Evolutionary conservation across 2,329 filamentous ascomycete species (phyloP), one percentile per base, ranked within the genome.

Genomic region (Claviceps fusiformis): DNA sequence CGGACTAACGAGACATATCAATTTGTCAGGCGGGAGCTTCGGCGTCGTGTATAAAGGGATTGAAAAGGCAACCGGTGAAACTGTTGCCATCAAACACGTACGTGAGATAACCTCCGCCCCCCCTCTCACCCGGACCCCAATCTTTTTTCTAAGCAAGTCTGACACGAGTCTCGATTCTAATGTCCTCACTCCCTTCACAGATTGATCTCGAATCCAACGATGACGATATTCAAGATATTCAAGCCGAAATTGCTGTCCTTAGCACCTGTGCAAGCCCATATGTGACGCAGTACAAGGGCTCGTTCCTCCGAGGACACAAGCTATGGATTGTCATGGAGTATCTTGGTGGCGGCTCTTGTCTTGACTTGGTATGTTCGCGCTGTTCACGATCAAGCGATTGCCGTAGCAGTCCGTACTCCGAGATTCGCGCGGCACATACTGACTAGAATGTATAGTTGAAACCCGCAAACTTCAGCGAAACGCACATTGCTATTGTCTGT

Each of bases 281-380:
- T 70, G 90, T 98, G 62, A 97, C 93, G 17, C 88, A 95, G 68
- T 98, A 98, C 77, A 95, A 91, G 69, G 87, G 89, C 27, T 96
- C 91, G 67, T 98, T 97, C 69, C 80, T 97, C n/a, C 83, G 89
- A 62, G 93, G 93, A 31, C 87, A 91, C 68, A 98, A 97, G 73
- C 75, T 98, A 75, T 98, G 93, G 93, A 98, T 98, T 66, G 89
- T 97, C 56, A 98, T 98, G 93, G 93, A 98, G 71, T 98, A 87
- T 66, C 75, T 98, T 11, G 93, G 93, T 6, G 93, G 93, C 59
- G 93, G 93, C 45, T 97, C 93, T 19, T 96, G 93, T 68, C 78
- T 96, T 60, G 93, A 98, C 69, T 71, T 98, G 75, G 88, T 95
- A 80, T 64, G 76, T 37, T 37, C 7, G 39, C 55, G 27, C 10